These are phyloP conservation scores for Pythium vanterpoolii DNA, from an alignment of 352 stramenopile species.

Conservation along the genomic window DNA sequence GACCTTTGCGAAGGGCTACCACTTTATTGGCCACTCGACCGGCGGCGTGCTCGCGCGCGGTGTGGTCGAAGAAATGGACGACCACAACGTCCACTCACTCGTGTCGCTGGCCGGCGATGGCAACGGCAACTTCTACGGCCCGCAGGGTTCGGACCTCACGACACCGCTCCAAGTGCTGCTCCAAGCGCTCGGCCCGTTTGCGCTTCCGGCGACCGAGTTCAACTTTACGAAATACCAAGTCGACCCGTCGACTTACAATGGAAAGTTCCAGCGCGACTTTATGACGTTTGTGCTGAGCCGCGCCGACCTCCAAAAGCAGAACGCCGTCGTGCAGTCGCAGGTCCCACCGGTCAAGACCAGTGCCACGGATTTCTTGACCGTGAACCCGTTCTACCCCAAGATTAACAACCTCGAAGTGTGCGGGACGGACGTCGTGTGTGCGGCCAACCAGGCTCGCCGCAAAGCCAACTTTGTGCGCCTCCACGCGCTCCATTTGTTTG, in stretches of 20 bases:
- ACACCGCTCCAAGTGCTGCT: slow-evolving; percentile 36
- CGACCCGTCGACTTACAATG: too few species aligned
- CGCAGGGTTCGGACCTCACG: slow-evolving; percentile 28
- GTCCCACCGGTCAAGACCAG: too few species aligned
- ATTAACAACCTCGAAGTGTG: too few species aligned
- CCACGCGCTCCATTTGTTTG: slow-evolving; percentile 32
- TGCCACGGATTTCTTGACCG: too few species aligned
- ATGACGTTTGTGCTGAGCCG: too few species aligned
- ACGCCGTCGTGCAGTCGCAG: too few species aligned
- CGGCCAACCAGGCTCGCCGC: slow-evolving; percentile 24
- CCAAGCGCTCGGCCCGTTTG: slow-evolving; percentile 24
- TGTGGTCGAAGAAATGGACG: slow-evolving; percentile 53
- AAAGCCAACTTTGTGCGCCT: slow-evolving; percentile 30
- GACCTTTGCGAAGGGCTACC: slow-evolving; percentile 38
- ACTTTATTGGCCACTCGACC: slow-evolving; percentile 48
- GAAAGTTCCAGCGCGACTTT: too few species aligned
- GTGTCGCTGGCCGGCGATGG: slow-evolving; percentile 45
- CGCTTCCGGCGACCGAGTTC: slow-evolving; percentile 28
- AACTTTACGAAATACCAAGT: slow-evolving; percentile 33
- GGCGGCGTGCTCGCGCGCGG: slow-evolving; percentile 37
- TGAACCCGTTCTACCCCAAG: too few species aligned
- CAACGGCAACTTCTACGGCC: slow-evolving; percentile 54
- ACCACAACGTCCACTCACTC: slow-evolving; percentile 42
- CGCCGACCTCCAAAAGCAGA: too few species aligned
- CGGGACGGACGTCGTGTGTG: too few species aligned